Base-by-base conservation (phyloP, 177 flowering plant genomes). In the Vitis hybrid region DNA sequence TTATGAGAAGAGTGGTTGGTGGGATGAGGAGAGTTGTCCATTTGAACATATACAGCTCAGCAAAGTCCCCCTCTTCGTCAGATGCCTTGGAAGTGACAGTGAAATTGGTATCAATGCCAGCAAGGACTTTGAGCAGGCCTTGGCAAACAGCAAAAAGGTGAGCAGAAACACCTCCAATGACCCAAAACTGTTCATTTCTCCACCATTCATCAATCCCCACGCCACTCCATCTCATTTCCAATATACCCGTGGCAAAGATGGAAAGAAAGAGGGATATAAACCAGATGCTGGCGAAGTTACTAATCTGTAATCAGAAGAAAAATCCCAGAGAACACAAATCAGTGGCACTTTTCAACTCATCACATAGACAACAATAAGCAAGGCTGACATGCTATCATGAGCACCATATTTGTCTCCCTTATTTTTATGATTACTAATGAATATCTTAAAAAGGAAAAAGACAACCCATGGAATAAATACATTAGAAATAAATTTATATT, bases 111-210 rank as follows among this genome's bases (percentile, higher is more conserved):
- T 64, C 66, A 0, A 74, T 69, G 9, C 72, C 68, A 6, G 72
- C 71, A 9, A 74, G 69, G 19, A 67, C 66, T 64, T 74, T 74
- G 21, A 74, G 59, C 12, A 74, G 68, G 40, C 76, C 76, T 18
- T 74, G 76, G 67, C 69, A 62, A 13, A 74, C 68, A 10, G 76
- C 76, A 64, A 68, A 68, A 2, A 68, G 69, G 48, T 74, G 76
- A 12, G 76, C 68, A 13, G 76, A 74, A 16, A 69, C 69, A 18
- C 76, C 71, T 56, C 72, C 72, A 18, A 74, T 74, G 11, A 74
- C 68, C 76, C 78, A 74, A 50, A 74, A 74, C 60, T 74, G 77
- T 40, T 74, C 77, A 15, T 69, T 74, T 27, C 77, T 64, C 78
- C 78, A 75, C 74, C 73, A 75, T 55, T 75, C 78, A 30, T 75